Percentiles rank a stretch among this genome's conserved stretches.
These are phyloP conservation scores for Phytophthora citrophthora DNA, from an alignment of 352 stramenopile genomes.

Conservation along the genomic window DNA sequence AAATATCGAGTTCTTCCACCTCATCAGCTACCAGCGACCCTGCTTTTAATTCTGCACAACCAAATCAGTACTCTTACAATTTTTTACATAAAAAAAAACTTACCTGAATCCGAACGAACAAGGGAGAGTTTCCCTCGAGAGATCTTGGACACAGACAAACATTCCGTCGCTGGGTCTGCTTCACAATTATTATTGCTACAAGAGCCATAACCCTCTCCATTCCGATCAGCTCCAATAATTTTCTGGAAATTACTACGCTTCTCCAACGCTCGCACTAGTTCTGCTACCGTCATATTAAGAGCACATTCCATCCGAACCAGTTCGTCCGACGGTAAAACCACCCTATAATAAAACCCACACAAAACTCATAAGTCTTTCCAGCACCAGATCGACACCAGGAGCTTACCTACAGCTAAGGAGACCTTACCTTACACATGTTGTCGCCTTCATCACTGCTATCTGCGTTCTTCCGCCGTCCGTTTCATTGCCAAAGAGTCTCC, in stretches of 20 bases:
- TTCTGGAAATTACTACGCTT: constrained; percentile 19
- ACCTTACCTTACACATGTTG: constrained; percentile 36
- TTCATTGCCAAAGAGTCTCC: background rate
- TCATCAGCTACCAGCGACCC: constrained; percentile 17
- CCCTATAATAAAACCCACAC: constrained; percentile 19
- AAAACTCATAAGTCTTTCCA: background rate
- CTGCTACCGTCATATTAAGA: constrained; percentile 32
- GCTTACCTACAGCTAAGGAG: background rate
- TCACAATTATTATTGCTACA: constrained; percentile 28
- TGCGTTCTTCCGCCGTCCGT: background rate
- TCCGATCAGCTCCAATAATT: constrained; percentile 11
- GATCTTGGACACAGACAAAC: background rate
- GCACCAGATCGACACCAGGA: background rate
- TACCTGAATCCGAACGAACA: constrained; percentile 30
- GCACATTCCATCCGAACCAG: constrained; percentile 42
- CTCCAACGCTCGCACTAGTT: constrained; percentile 21
- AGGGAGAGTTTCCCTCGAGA: constrained; percentile 21
- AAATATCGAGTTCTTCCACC: constrained; percentile 41
- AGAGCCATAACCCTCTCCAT: background rate
- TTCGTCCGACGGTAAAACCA: constrained; percentile 45
- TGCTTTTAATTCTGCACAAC: constrained; percentile 18
- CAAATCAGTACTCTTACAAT: constrained; percentile 4
- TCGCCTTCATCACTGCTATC: constrained; percentile 30
- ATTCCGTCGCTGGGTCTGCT: constrained; percentile 15
- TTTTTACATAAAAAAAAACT: background rate